Evolutionary conservation across 495 filamentous ascomycete genomes (phyloP), one percentile per base, ranked within the genome.

Genomic region (Bryoglossum gracile): DNA sequence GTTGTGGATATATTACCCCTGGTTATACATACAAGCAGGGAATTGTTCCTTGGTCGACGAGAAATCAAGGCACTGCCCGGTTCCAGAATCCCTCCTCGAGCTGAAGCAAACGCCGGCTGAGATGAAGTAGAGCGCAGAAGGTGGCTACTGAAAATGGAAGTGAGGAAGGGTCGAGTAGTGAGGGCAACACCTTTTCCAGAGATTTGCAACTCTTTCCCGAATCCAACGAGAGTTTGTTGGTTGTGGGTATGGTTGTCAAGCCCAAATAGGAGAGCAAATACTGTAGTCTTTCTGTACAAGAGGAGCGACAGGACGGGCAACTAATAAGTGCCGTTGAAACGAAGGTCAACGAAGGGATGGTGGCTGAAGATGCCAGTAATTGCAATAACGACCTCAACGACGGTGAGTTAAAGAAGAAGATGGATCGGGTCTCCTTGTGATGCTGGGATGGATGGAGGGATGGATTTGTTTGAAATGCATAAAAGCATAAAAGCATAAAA

Each of bases 11-110:
- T 47, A 28, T 35, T 18, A 50, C 46, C 50, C 56, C 40, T 45
- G 48, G n/a, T 16, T 35, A 52, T 33, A 32, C 25, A 17, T 9
- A 23, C 35, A 46, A 48, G 56, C 44, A 48, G 48, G 56, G 48
- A 43, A 28, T 18, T 17, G 56, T 59, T 59, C 52, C 56, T 59
- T 53, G 52, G 52, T 25, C 56, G 48, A 59, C 56, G 41, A 51
- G 33, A 17, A 54, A 44, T 45, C 43, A 45, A 50, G 32, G 35
- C 53, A 47, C 4, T 47, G 46, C 41, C 41, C 40, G 37, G 45
- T 49, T 44, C 16, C n/a, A 39, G 33, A 50, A 51, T 46, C 33
- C 17, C 13, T 44, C 38, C n/a, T 17, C 14, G 6, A 37, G 41
- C 49, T 37, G 41, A 30, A 30, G 6, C 26, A n/a, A n/a, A n/a